A percentile compares a stretch with the other conserved stretches of the same genome.
Evolutionary conservation across 2,329 filamentous ascomycete species (phyloP).

Genomic region (Magnaporthiopsis rhizophila): DNA sequence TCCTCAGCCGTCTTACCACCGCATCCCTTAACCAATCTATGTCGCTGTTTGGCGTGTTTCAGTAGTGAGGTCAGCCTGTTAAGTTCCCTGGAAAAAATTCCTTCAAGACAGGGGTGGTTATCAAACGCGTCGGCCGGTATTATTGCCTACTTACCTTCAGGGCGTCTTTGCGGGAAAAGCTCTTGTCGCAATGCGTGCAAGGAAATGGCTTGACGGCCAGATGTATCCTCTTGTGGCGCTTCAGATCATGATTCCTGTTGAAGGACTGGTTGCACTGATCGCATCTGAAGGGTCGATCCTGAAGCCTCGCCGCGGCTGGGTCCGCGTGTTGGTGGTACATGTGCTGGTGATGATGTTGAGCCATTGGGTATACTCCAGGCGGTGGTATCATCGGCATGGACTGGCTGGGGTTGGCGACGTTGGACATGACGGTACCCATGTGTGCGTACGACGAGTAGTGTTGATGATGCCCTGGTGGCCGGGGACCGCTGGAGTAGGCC

Average conservation of each 20-base stretch:
- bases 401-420: conserved; percentile 9
- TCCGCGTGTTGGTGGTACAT: conserved; percentile 26
- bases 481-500: not conserved
- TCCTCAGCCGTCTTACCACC: conserved; percentile 24
- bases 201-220: conserved; percentile 93
- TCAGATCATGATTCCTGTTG: conserved; percentile 92
- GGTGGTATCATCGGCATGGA: conserved; percentile 9
- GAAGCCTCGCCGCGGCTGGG: conserved; percentile 35
- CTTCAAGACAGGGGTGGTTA: not conserved
- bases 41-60: conserved; percentile 33
- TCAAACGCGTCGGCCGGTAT: not conserved
- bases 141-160: conserved; percentile 66
- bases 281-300: conserved; percentile 89
- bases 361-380: not conserved
- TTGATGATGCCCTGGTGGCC: not conserved
- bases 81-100: too few species aligned
- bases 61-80: not conserved
- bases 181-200: conserved; percentile 87
- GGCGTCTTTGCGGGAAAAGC: conserved; percentile 92
- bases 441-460: conserved; percentile 2
- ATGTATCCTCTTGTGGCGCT: conserved; percentile 92
- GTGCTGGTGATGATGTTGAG: not conserved
- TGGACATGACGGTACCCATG: conserved; percentile 11
- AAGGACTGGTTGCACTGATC: conserved; percentile 89
- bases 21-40: conserved; percentile 58